Percentiles rank a stretch among this genome's conserved stretches.
phyloP scores from a whole-genome alignment of 1,284 basidiomycete genomes.

The Porodaedalea pini region DNA sequence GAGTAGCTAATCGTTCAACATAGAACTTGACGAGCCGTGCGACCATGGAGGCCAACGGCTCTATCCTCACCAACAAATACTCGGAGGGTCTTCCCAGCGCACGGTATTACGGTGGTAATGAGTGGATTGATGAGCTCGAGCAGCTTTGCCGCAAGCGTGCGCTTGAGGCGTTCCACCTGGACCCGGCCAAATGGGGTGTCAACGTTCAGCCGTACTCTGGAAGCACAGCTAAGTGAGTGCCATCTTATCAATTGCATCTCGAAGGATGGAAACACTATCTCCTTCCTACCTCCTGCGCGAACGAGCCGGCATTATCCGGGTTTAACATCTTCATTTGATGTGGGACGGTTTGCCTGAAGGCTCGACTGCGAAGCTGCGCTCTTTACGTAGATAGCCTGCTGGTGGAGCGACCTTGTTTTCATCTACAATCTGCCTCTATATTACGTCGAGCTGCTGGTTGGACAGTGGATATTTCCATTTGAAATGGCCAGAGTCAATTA shows the following conservation, averaged over 20 bases:
- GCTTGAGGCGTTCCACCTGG: conserved; percentile 94
- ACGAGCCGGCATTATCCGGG: no score
- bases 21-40: conserved; percentile 93
- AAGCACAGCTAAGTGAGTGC: conserved; percentile 50
- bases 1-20: conserved; percentile 13
- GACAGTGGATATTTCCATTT: background rate
- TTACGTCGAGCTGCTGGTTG: no score
- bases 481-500: background rate
- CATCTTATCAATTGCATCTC: no score
- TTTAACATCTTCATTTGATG: no score
- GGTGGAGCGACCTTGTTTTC: no score
- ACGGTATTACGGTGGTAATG: conserved; percentile 97
- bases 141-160: conserved; percentile 93
- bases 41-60: conserved; percentile 98
- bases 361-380: no score
- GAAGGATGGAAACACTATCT: no score
- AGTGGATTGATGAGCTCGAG: conserved; percentile 97
- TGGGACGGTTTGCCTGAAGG: no score
- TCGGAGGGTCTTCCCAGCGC: conserved; percentile 93
- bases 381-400: no score
- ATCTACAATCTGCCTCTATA: no score
- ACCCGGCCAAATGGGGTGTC: conserved; percentile 93
- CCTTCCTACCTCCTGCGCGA: no score
- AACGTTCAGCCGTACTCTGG: conserved; percentile 99
- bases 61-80: conserved; percentile 98